Base-by-base conservation (phyloP, 2,329 filamentous ascomycete species). In the Talaromyces islandicus region DNA sequence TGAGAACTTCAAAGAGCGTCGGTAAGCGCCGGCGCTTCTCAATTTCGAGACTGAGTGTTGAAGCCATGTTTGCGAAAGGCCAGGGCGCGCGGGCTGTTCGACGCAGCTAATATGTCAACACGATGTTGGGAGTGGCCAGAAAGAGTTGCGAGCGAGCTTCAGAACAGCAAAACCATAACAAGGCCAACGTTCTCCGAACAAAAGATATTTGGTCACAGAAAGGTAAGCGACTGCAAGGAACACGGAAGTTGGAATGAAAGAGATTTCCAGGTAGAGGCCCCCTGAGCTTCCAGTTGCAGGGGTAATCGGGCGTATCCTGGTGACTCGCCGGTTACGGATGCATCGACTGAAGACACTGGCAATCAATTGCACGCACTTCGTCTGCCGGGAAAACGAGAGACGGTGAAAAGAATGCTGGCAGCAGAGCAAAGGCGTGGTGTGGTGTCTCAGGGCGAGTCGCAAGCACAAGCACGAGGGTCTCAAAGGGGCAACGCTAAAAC, bases 1-100 rank as follows among this genome's bases (percentile, higher is more conserved):
- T 96, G 63, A 99, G 81, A 59, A 99, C 94, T 77, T 99, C 95
- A 73, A 96, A 97, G 56, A 99, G 85, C 1, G 92, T 97, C 53
- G 94, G 94, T 61, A 99, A 85, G 65, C 94, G 85, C 73, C 96
- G 95, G 70, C 94, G 88, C 68, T 62, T 59, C 12, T 61, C 59
- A 21, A 62, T 59, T 48, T 61, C 60, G 14, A 60, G 19, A 10
- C 56, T 61, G 10, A 59, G 60, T 48, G 54, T 56, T 3, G 61
- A 61, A 10, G 59, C 52, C 57, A 60, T 62, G 41, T 21, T 55
- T 25, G 19, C 52, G 7, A 38, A 17, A 54, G 11, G 7, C 19
- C n/a, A 55, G 24, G 54, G 19, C 12, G 19, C 54, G 32, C 24
- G 24, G 19, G 35, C 35, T 25, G 14, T 41, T 55, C 14, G 2